Conservation (phyloP, 1,284 basidiomycete genomes). For the Prillingera fragicola region DNA sequence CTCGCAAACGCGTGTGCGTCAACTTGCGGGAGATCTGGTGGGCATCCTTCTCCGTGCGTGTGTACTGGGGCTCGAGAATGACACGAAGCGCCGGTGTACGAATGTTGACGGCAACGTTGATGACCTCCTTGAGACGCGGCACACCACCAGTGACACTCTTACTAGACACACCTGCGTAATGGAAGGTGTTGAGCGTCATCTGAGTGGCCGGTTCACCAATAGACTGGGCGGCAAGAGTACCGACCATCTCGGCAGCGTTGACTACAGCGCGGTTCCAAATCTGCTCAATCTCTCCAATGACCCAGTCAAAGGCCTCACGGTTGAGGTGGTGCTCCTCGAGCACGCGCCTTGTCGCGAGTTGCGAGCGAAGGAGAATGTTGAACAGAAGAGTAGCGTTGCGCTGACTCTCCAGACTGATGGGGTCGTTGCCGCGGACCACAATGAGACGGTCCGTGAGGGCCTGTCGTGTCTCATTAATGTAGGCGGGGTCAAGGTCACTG, state of each 20-base stretch:
- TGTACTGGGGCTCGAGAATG: constrained; percentile 71
- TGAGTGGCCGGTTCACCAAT: constrained; percentile 99
- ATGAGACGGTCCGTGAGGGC: constrained; percentile 67
- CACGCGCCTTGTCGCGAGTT: constrained; percentile 74
- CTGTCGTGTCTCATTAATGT: constrained; percentile 74
- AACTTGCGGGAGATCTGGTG: constrained; percentile 52
- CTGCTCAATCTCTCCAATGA: constrained; percentile 89
- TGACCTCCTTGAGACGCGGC: constrained; percentile 88
- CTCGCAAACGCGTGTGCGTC: constrained; percentile 88
- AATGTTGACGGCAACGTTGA: constrained; percentile 97
- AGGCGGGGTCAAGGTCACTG: constrained; percentile 81
- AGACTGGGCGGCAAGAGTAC: constrained; percentile 93
- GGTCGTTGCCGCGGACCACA: constrained; percentile 81
- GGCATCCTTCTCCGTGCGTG: constrained; percentile 63
- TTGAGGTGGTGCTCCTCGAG: constrained; percentile 81
- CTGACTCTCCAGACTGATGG: constrained; percentile 69
- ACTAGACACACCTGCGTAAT: constrained; percentile 96
- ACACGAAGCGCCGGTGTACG: constrained; percentile 95
- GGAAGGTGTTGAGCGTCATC: constrained; percentile 96
- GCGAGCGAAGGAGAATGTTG: constrained; percentile 85
- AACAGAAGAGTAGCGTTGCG: constrained; percentile 87
- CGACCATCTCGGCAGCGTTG: constrained; percentile 98
- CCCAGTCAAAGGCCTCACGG: constrained; percentile 93
- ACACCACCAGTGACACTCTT: constrained; percentile 99
- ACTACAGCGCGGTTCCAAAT: constrained; percentile 89